Evolutionary conservation across 1,284 basidiomycete genomes (phyloP).

Genomic region (Leccinum huronense): DNA sequence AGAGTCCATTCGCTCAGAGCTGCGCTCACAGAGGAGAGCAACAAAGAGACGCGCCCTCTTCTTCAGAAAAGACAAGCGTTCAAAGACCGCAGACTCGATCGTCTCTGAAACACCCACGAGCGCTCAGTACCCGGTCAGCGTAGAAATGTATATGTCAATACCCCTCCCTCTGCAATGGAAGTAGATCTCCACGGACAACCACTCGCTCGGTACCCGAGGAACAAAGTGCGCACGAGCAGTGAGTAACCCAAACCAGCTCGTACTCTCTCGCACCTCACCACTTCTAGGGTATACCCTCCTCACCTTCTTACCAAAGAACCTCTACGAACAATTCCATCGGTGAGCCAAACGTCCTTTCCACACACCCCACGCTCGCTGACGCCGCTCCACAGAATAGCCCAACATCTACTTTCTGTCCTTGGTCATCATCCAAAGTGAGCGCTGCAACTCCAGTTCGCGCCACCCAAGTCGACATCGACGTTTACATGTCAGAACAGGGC

Average conservation of each 20-base stretch:
- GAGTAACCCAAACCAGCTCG: slow-evolving; percentile 37
- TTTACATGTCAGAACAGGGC: slow-evolving; percentile 71
- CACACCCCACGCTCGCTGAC: background rate
- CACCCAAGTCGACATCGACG: slow-evolving; percentile 50
- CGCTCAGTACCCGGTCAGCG: slow-evolving; percentile 50
- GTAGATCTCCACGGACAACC: slow-evolving; percentile 77
- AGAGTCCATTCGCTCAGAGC: slow-evolving; percentile 79
- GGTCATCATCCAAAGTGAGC: slow-evolving; percentile 60
- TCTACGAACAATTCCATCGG: background rate
- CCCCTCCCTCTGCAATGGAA: slow-evolving; percentile 62
- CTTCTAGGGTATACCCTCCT: background rate
- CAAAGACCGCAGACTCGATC: slow-evolving; percentile 36
- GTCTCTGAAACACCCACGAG: slow-evolving; percentile 20
- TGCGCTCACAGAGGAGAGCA: slow-evolving; percentile 63
- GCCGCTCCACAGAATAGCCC: background rate
- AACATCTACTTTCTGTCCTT: background rate
- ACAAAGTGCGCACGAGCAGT: slow-evolving; percentile 95
- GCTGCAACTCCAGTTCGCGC: slow-evolving; percentile 34
- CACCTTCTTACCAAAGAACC: background rate
- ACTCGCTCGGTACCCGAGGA: slow-evolving; percentile 74
- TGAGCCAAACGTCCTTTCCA: background rate
- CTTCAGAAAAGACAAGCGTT: slow-evolving; percentile 54
- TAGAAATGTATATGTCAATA: slow-evolving; percentile 77
- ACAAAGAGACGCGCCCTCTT: slow-evolving; percentile 56
- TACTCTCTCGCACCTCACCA: background rate